phyloP scores from a whole-genome alignment of 129 eudicot species.

The Artemisia annua region DNA sequence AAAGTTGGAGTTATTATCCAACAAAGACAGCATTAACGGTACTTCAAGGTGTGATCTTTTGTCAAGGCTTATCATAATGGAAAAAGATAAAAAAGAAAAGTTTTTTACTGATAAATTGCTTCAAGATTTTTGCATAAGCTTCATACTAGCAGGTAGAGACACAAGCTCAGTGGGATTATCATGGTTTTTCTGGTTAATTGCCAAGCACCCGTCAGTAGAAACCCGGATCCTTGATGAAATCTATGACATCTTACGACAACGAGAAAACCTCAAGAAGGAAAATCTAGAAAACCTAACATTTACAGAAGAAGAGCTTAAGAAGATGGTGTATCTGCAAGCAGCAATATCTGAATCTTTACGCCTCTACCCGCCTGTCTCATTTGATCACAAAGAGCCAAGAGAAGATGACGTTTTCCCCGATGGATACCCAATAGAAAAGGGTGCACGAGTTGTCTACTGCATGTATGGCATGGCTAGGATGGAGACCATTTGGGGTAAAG shows the following conservation, averaged over 20 bases:
- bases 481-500: constrained; percentile 57
- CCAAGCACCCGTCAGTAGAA: constrained; percentile 46
- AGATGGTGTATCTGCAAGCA: constrained; percentile 66
- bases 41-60: constrained; percentile 43
- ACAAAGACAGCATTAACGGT: constrained; percentile 6
- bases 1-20: constrained; percentile 35
- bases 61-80: constrained; percentile 50
- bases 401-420: constrained; percentile 60
- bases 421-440: constrained; percentile 40
- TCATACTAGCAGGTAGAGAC: constrained; percentile 70
- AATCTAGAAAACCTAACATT: constrained; percentile 29
- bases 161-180: constrained; percentile 66
- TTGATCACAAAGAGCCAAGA: constrained; percentile 57
- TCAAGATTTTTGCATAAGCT: constrained; percentile 63
- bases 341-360: constrained; percentile 60
- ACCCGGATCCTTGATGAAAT: constrained; percentile 44
- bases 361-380: constrained; percentile 60
- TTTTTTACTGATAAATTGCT: constrained; percentile 51
- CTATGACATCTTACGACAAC: constrained; percentile 23
- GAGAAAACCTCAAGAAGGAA: constrained; percentile 13
- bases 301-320: constrained; percentile 47
- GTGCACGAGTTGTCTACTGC: constrained; percentile 39
- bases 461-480: constrained; percentile 50
- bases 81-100: constrained; percentile 28
- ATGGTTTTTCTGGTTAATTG: constrained; percentile 69